Evolutionary conservation across 2,329 filamentous ascomycete genomes (phyloP).

Genomic region (Xylogone sp.): DNA sequence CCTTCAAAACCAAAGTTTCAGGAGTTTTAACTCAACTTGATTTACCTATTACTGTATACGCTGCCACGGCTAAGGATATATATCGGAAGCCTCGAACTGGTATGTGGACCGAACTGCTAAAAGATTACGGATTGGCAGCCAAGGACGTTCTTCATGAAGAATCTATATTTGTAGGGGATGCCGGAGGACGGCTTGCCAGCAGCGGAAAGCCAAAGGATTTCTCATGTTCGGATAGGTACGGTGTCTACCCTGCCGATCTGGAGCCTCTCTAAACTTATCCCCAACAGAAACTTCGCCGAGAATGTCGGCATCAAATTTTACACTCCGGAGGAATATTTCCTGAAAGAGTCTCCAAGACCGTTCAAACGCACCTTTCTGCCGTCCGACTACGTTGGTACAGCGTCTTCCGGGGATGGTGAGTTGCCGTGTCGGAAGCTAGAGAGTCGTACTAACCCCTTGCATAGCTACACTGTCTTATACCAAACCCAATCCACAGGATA

Average conservation of each 20-base stretch:
- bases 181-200: conserved; percentile 56
- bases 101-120: conserved; percentile 75
- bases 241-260: not conserved
- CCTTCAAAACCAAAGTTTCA: conserved; percentile 80
- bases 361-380: conserved; percentile 73
- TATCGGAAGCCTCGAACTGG: conserved; percentile 84
- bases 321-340: conserved; percentile 91
- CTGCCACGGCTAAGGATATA: conserved; percentile 75
- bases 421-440: not conserved
- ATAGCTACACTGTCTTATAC: conserved; percentile 25
- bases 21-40: conserved; percentile 68
- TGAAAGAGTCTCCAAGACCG: conserved; percentile 59
- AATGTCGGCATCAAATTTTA: conserved; percentile 78
- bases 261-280: conserved; percentile 3
- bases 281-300: conserved; percentile 69
- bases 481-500: conserved; percentile 64
- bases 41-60: conserved; percentile 77
- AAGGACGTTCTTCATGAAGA: conserved; percentile 58
- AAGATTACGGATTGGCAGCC: conserved; percentile 40
- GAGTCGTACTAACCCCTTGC: not conserved
- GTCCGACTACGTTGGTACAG: conserved; percentile 43
- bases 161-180: conserved; percentile 90
- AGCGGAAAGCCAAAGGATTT: conserved; percentile 52
- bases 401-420: conserved; percentile 17
- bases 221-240: conserved; percentile 54